Base-by-base conservation (phyloP, 2,329 filamentous ascomycete genomes). In the Colletotrichum simmondsii region DNA sequence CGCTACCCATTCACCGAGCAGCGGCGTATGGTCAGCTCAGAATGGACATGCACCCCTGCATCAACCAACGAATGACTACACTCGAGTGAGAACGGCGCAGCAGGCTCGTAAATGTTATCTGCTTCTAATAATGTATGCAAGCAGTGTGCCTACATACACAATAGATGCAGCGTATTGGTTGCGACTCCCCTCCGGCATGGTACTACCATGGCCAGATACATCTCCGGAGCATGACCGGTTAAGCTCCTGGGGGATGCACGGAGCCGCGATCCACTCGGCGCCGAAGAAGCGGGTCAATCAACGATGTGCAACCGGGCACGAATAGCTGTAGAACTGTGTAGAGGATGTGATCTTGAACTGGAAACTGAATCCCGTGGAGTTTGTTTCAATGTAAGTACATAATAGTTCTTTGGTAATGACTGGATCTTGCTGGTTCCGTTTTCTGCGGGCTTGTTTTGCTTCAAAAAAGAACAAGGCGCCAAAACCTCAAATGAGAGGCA, bases 1-100 rank as follows among this genome's bases (percentile, higher is more conserved):
- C 66, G 66, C 30, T 64, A 57, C 11, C 32, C 65, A 35, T 63
- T 35, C 35, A 56, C 59, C 58, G 32, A 49, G 35, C 35, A 7
- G 42, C 19, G 26, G 28, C 28, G 22, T 57, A 52, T 10, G 32
- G 28, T 19, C 37, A 30, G 30, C 32, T 16, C n/a, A 14, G 53
- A 22, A 57, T 32, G 24, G 10, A 30, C 30, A 32, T 32, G 30
- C 14, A 58, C 54, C 64, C 64, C 64, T 66, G 54, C 26, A 49
- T 12, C 28, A 19, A n/a, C 19, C 35, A 19, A 62, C 32, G 24
- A 54, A 54, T 54, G 11, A 49, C 19, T 4, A 11, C 26, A 14
- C 24, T 54, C 14, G 4, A 11, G 5, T 24, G 22, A 24, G 8
- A 26, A 54, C 22, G 52, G 52, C 52, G 11, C 52, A 54, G 52